Evolutionary conservation across 257 asterid genomes (phyloP).

Genomic region (Petrea volubilis): DNA sequence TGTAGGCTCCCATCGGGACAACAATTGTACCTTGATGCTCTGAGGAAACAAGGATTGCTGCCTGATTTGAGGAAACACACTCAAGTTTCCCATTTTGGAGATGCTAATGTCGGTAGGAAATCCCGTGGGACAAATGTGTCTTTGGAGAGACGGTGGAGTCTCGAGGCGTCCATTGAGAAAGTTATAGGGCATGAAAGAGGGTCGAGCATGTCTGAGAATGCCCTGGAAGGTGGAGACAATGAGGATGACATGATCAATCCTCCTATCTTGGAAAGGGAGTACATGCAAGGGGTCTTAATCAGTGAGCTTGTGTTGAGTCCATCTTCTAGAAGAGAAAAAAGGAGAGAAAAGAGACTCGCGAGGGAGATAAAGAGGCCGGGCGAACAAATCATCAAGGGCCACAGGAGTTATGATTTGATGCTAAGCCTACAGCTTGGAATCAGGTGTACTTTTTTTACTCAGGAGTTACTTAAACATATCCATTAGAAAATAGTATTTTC

Average conservation of each 20-base stretch:
- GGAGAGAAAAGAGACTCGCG: constrained; percentile 55
- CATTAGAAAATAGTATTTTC: too few relatives aligned
- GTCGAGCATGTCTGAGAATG: constrained; percentile 29
- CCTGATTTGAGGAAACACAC: constrained; percentile 62
- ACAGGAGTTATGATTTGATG: constrained; percentile 81
- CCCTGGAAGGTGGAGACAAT: constrained; percentile 31
- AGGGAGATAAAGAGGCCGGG: constrained; percentile 69
- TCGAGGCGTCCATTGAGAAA: constrained; percentile 70
- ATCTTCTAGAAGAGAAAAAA: constrained; percentile 48
- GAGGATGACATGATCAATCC: constrained; percentile 35
- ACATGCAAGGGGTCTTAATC: constrained; percentile 75
- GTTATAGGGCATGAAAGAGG: constrained; percentile 46
- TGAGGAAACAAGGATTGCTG: constrained; percentile 64
- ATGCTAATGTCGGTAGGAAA: constrained; percentile 45
- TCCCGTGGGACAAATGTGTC: constrained; percentile 43
- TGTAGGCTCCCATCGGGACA: constrained; percentile 53
- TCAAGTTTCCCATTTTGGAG: constrained; percentile 56
- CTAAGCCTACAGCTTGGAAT: constrained; percentile 79
- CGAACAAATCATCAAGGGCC: constrained; percentile 75
- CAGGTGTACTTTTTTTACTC: constrained; percentile 45
- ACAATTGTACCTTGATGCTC: constrained; percentile 56
- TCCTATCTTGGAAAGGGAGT: constrained; percentile 73
- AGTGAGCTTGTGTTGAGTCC: constrained; percentile 59
- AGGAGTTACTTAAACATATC: neutral
- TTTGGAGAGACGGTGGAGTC: constrained; percentile 68